phyloP scores from a whole-genome alignment of 2,329 filamentous ascomycete species.

The Fusarium goolgardi region DNA sequence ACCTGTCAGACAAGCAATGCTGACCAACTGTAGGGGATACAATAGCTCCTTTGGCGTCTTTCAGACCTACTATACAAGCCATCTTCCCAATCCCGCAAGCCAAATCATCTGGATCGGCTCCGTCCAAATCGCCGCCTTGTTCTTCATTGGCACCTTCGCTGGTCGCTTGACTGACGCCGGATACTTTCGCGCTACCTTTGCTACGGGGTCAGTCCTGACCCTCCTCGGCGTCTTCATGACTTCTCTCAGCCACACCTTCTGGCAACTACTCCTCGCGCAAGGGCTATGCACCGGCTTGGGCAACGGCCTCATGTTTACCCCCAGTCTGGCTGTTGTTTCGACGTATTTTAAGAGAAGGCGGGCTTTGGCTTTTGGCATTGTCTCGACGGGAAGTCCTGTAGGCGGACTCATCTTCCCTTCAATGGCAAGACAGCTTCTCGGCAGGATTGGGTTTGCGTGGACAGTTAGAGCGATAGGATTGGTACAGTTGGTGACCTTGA shows the following conservation, averaged over 20 bases:
- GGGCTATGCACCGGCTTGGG: constrained; percentile 63
- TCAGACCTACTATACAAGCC: constrained; percentile 58
- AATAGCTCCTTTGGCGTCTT: constrained; percentile 46
- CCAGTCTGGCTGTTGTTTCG: constrained; percentile 68
- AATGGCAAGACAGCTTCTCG: constrained; percentile 57
- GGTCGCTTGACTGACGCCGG: constrained; percentile 60
- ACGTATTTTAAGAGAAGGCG: constrained; percentile 70
- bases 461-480: constrained; percentile 62
- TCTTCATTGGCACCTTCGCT: constrained; percentile 56
- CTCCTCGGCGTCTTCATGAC: constrained; percentile 60
- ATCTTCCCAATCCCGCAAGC: constrained; percentile 50
- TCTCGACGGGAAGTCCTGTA: constrained; percentile 67
- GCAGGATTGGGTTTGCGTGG: constrained; percentile 65
- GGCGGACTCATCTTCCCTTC: constrained; percentile 66
- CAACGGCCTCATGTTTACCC: constrained; percentile 67
- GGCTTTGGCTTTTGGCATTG: constrained; percentile 68
- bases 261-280: constrained; percentile 62
- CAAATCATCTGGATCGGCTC: constrained; percentile 60
- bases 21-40: constrained; percentile 1
- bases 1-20: background rate
- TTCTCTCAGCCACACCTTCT: constrained; percentile 57
- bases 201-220: constrained; percentile 54
- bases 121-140: constrained; percentile 57
- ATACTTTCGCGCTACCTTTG: constrained; percentile 54
- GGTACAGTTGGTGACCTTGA: constrained; percentile 56